Conservation (phyloP, 345 rosid species). For the Luvunga scandens region DNA sequence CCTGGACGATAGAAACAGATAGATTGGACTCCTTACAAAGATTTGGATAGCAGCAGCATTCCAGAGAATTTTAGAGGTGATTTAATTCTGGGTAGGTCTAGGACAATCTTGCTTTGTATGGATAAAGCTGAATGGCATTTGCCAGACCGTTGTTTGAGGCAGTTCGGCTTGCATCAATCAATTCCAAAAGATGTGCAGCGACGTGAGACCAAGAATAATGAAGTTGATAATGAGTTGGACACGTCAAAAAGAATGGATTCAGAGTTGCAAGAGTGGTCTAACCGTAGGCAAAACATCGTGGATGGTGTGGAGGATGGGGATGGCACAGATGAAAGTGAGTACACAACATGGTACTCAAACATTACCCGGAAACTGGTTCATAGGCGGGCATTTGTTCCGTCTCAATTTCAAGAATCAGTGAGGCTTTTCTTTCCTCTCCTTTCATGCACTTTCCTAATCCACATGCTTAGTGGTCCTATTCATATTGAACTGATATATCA, state of each 20-base stretch:
- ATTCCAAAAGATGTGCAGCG: background rate
- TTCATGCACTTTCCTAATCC: background rate
- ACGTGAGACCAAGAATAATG: constrained; percentile 1
- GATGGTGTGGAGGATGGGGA: background rate
- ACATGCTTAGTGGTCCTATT: background rate
- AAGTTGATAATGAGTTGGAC: constrained; percentile 3
- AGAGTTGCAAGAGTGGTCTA: constrained; percentile 9
- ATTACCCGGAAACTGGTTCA: background rate
- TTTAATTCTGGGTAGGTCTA: constrained; percentile 45
- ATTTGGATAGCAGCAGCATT: constrained; percentile 36
- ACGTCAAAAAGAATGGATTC: constrained; percentile 5
- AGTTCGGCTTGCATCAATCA: constrained; percentile 32
- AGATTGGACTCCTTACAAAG: constrained; percentile 49
- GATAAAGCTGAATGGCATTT: constrained; percentile 62
- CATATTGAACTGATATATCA: background rate
- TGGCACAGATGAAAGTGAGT: background rate
- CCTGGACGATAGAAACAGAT: constrained; percentile 23
- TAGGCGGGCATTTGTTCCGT: constrained; percentile 37
- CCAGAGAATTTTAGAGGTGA: constrained; percentile 34
- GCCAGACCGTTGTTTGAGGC: constrained; percentile 59
- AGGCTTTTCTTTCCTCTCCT: background rate
- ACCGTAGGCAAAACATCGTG: background rate
- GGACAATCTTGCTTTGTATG: constrained; percentile 53
- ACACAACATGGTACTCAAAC: background rate
- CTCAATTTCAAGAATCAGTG: constrained; percentile 40